Evolutionary conservation across 2,329 filamentous ascomycete genomes (phyloP).

Genomic region (Eutypella sp.): DNA sequence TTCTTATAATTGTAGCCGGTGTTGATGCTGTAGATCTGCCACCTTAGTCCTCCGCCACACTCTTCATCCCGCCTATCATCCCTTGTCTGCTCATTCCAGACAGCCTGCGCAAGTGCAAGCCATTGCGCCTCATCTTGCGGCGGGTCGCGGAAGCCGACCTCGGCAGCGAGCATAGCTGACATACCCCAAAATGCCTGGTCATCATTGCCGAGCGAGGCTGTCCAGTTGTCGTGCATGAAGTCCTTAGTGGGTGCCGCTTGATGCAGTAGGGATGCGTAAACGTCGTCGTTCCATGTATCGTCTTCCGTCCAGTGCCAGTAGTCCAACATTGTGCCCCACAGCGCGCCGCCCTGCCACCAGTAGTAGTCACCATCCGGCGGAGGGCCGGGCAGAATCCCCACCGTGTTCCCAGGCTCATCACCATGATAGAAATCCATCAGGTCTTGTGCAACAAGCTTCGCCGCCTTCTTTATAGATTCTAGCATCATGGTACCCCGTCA

Average conservation of each 20-base stretch:
- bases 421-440: constrained; percentile 23
- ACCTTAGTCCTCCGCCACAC: constrained; percentile 59
- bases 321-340: constrained; percentile 49
- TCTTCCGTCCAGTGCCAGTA: constrained; percentile 54
- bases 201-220: constrained; percentile 42
- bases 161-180: constrained; percentile 56
- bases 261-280: constrained; percentile 37
- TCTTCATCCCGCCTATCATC: constrained; percentile 50
- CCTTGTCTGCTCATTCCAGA: constrained; percentile 56
- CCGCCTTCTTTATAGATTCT: constrained; percentile 24
- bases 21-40: constrained; percentile 61
- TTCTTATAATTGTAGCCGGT: constrained; percentile 46
- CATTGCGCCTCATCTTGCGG: constrained; percentile 46
- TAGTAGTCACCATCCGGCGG: constrained; percentile 23
- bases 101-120: constrained; percentile 59
- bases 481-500: neutral
- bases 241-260: constrained; percentile 40
- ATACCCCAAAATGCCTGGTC: constrained; percentile 62
- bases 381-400: constrained; percentile 22
- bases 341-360: constrained; percentile 38
- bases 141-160: constrained; percentile 54
- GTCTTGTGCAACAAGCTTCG: constrained; percentile 21
- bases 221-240: constrained; percentile 41
- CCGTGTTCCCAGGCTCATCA: constrained; percentile 39
- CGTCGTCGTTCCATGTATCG: constrained; percentile 41